Percentiles rank a stretch among this genome's conserved stretches.
Conservation (phyloP, 2,329 filamentous ascomycete genomes). For the Cercospora sp. region DNA sequence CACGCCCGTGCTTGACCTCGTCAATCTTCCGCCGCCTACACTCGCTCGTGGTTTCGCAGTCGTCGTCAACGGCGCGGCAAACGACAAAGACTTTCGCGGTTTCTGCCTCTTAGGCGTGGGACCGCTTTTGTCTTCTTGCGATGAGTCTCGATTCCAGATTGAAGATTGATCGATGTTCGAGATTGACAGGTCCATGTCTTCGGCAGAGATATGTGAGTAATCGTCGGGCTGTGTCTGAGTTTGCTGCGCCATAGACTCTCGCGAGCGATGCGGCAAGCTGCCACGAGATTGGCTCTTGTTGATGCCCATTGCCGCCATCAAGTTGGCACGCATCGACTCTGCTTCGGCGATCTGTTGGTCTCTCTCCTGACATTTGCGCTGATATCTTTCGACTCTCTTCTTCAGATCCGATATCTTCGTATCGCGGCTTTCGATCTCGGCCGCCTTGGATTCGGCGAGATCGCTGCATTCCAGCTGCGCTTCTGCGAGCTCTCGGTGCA, state of each 20-base stretch:
- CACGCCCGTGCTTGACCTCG: slow-evolving; percentile 14
- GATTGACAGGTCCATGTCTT: slow-evolving; percentile 22
- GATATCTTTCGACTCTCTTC: slow-evolving; percentile 36
- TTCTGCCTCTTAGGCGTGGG: slow-evolving; percentile 46
- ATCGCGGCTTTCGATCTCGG: slow-evolving; percentile 19
- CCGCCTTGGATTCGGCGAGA: background rate
- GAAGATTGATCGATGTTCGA: slow-evolving; percentile 28
- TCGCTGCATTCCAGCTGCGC: background rate
- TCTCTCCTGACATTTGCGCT: slow-evolving; percentile 38
- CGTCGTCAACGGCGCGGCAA: slow-evolving; percentile 24
- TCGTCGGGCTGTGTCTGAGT: slow-evolving; percentile 19
- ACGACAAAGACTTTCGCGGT: slow-evolving; percentile 20
- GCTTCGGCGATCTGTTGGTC: slow-evolving; percentile 43
- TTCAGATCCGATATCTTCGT: slow-evolving; percentile 28
- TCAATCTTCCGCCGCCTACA: slow-evolving; percentile 17
- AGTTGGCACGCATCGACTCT: slow-evolving; percentile 41
- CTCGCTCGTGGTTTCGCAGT: slow-evolving; percentile 33
- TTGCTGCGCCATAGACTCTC: slow-evolving; percentile 18
- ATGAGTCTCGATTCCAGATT: slow-evolving; percentile 36
- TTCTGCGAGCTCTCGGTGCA: slow-evolving; percentile 11
- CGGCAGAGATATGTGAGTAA: slow-evolving; percentile 22
- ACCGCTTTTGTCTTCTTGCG: slow-evolving; percentile 31
- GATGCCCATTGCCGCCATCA: slow-evolving; percentile 43
- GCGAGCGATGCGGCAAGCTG: slow-evolving; percentile 28
- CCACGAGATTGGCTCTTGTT: slow-evolving; percentile 15